A percentile compares a stretch with the other conserved stretches of the same genome.
Evolutionary conservation across 352 stramenopile species (phyloP).

Genomic region (Pythium sukuiense): DNA sequence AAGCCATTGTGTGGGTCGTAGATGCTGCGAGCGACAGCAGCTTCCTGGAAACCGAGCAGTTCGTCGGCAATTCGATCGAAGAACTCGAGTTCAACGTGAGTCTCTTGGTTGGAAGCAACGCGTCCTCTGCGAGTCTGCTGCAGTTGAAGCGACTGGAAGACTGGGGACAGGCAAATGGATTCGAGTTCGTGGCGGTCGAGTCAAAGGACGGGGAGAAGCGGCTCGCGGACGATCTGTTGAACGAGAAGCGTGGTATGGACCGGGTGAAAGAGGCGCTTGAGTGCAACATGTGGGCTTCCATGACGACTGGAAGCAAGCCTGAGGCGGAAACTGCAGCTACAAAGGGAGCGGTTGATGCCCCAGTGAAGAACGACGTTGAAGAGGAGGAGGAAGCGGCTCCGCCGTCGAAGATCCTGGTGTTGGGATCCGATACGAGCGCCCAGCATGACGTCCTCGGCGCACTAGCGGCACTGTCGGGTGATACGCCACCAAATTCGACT

Average conservation of each 20-base stretch:
- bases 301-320: slow-evolving; percentile 37
- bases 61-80: slow-evolving; percentile 51
- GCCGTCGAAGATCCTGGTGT: slow-evolving; percentile 26
- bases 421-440: slow-evolving; percentile 15
- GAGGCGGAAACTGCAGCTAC: neutral
- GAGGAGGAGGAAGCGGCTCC: neutral
- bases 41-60: slow-evolving; percentile 43
- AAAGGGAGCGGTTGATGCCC: neutral
- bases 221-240: slow-evolving; percentile 5
- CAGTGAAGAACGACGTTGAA: neutral
- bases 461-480: slow-evolving; percentile 2
- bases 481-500: neutral
- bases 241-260: slow-evolving; percentile 56
- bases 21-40: slow-evolving; percentile 38
- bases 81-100: slow-evolving; percentile 56
- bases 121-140: slow-evolving; percentile 17
- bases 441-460: slow-evolving; percentile 9
- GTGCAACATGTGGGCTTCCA: slow-evolving; percentile 76
- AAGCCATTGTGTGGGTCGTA: slow-evolving; percentile 62
- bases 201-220: slow-evolving; percentile 16
- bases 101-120: slow-evolving; percentile 39
- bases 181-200: slow-evolving; percentile 51
- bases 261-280: slow-evolving; percentile 71
- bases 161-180: slow-evolving; percentile 57
- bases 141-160: slow-evolving; percentile 23